These are phyloP conservation scores for Salix koriyanagi DNA, from an alignment of 345 rosid genomes.

Conservation along the genomic window DNA sequence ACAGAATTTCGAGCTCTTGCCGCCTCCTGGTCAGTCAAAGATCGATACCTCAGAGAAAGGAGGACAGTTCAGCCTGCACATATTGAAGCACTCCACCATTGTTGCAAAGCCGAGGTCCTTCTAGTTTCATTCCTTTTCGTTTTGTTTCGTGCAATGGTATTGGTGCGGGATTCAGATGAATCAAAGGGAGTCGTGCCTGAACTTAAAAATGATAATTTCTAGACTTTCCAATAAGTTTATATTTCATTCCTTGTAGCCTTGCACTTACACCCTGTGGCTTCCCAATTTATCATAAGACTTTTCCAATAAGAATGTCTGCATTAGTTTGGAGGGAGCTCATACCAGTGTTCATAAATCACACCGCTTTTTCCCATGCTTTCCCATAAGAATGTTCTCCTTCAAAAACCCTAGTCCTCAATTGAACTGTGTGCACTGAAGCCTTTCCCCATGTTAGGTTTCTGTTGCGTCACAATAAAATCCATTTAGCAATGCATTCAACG, in stretches of 20 bases:
- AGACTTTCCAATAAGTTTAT: background rate
- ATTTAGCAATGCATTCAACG: too few species aligned
- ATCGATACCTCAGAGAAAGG: conserved; percentile 82
- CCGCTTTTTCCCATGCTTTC: too few species aligned
- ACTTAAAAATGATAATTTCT: background rate
- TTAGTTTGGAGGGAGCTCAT: too few species aligned
- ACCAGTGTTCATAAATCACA: too few species aligned
- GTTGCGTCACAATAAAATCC: too few species aligned
- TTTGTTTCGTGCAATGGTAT: background rate
- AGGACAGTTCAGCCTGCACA: conserved; percentile 95
- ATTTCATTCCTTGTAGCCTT: background rate
- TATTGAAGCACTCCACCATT: conserved; percentile 85
- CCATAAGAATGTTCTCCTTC: too few species aligned
- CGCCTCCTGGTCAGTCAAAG: conserved; percentile 85
- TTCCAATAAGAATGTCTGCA: too few species aligned
- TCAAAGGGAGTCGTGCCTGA: background rate
- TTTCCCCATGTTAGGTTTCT: too few species aligned
- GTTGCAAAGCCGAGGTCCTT: conserved; percentile 73
- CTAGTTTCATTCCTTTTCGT: background rate
- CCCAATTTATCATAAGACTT: background rate
- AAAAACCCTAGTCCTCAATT: too few species aligned
- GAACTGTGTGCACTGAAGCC: too few species aligned
- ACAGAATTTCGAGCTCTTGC: conserved; percentile 91
- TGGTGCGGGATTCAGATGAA: background rate
- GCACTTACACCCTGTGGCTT: background rate